A percentile compares a stretch with the other conserved stretches of the same genome.
These are phyloP conservation scores for Prunus padus DNA, from an alignment of 306 rosid species.

Conservation along the genomic window DNA sequence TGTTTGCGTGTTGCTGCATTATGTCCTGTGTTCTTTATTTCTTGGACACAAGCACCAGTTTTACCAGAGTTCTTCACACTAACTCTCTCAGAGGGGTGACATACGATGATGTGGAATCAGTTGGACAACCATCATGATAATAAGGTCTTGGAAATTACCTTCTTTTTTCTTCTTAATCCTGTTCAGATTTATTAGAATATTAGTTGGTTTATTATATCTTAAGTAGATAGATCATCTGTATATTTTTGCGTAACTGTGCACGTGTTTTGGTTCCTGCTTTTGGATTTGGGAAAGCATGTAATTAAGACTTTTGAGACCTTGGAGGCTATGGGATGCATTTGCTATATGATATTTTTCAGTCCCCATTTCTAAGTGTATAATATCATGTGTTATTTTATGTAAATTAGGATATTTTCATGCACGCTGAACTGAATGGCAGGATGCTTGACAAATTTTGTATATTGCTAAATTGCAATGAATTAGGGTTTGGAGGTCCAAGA, in stretches of 20 bases:
- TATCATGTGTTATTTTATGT: background rate
- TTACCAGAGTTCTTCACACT: conserved; percentile 58
- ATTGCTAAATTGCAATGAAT: no score
- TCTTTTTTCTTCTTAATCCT: background rate
- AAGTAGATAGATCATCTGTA: background rate
- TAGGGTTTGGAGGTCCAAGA: no score
- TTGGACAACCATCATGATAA: conserved; percentile 6
- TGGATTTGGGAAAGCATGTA: background rate
- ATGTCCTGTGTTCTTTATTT: conserved; percentile 57
- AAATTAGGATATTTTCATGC: background rate
- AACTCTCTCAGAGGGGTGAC: conserved; percentile 40
- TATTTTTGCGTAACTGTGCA: background rate
- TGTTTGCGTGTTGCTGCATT: conserved; percentile 66
- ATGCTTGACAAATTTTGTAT: no score
- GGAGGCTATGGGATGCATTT: background rate
- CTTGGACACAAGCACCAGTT: conserved; percentile 71
- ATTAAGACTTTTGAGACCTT: background rate
- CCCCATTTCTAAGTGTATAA: background rate
- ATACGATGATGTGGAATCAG: conserved; percentile 40
- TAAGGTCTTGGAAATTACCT: conserved; percentile 25
- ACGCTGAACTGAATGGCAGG: background rate
- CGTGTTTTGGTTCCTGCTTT: background rate
- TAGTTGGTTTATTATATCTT: background rate
- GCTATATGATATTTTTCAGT: background rate
- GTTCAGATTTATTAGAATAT: conserved; percentile 4